phyloP scores from a whole-genome alignment of 148 eudicot genomes.

The Chenopodium quinoa region DNA sequence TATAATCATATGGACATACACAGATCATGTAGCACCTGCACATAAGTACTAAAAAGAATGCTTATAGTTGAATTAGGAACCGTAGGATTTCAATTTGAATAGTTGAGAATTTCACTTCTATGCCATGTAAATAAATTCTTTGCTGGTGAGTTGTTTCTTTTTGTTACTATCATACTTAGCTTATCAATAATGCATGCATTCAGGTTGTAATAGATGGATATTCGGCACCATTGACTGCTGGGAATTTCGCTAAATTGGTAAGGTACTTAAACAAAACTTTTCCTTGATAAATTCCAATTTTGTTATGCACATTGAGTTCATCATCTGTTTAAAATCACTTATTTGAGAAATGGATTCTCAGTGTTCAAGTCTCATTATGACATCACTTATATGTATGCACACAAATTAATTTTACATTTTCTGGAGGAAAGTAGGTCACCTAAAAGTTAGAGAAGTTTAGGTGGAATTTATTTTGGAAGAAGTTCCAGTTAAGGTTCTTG shows the following conservation, averaged over 20 bases:
- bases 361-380: background rate
- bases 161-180: background rate
- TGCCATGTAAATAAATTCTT: background rate
- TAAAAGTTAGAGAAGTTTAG: background rate
- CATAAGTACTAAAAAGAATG: conserved; percentile 1
- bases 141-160: background rate
- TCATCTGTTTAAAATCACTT: background rate
- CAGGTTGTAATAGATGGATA: conserved; percentile 89
- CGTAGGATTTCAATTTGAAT: background rate
- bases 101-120: background rate
- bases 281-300: conserved; percentile 14
- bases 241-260: conserved; percentile 97
- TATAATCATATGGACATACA: background rate
- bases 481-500: background rate
- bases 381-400: background rate
- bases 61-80: background rate
- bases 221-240: conserved; percentile 94
- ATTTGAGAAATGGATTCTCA: background rate
- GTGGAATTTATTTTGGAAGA: background rate
- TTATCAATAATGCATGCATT: conserved; percentile 14
- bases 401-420: background rate
- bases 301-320: background rate
- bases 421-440: background rate
- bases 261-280: conserved; percentile 58
- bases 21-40: background rate